phyloP scores from a whole-genome alignment of 2,329 filamentous ascomycete genomes.

The Aaosphaeria pasadenensis region DNA sequence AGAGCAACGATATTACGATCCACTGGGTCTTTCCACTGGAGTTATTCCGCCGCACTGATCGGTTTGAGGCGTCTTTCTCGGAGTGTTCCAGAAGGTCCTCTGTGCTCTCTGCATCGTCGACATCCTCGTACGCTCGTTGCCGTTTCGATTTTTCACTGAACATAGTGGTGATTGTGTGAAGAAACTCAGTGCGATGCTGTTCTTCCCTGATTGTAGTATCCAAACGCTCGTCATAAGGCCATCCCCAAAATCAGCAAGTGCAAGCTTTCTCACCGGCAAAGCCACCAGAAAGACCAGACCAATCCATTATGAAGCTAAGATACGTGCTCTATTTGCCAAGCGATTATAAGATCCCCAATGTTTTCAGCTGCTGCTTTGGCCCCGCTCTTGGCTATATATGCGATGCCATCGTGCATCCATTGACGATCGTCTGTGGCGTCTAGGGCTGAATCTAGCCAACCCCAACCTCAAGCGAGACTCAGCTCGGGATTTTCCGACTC shows the following conservation, averaged over 20 bases:
- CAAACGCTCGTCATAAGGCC: background rate
- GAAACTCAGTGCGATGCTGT: background rate
- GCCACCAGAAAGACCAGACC: background rate
- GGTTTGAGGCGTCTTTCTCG: too few relatives aligned
- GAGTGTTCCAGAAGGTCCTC: too few relatives aligned
- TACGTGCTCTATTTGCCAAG: too few relatives aligned
- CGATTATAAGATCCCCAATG: background rate
- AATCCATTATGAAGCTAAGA: too few relatives aligned
- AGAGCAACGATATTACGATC: too few relatives aligned
- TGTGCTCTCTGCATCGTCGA: too few relatives aligned
- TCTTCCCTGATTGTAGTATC: background rate
- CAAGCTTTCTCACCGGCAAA: background rate
- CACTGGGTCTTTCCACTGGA: too few relatives aligned
- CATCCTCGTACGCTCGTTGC: too few relatives aligned
- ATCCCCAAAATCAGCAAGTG: background rate
- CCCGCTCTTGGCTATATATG: background rate
- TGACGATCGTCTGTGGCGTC: slow-evolving; percentile 3
- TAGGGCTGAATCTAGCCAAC: slow-evolving; percentile 3
- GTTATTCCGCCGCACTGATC: too few relatives aligned
- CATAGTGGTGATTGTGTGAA: slow-evolving; percentile 5
- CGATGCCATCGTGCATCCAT: slow-evolving; percentile 1
- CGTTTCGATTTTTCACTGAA: slow-evolving; percentile 12
- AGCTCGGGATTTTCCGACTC: too few relatives aligned
- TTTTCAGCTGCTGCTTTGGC: slow-evolving; percentile 3
- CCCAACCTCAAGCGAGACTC: background rate